Percentiles rank a stretch among this genome's conserved stretches.
These are phyloP conservation scores for Rutstroemia sp. DNA, from an alignment of 2,329 filamentous ascomycete species.

Conservation along the genomic window DNA sequence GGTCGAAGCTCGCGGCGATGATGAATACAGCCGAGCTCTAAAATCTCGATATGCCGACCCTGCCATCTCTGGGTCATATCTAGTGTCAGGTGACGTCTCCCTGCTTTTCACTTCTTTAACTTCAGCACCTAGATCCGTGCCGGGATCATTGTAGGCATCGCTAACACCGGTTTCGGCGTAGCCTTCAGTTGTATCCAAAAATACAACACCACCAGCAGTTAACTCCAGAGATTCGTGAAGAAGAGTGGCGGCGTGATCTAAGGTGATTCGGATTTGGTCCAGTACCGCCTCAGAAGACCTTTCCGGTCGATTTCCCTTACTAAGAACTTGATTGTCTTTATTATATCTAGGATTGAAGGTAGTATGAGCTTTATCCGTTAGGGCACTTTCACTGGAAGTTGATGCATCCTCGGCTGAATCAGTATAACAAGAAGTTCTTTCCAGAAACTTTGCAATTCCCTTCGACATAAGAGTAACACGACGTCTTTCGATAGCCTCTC, in stretches of 20 bases:
- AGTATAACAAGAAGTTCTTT: slow-evolving; percentile 28
- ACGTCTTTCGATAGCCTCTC: slow-evolving; percentile 41
- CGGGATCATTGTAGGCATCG: slow-evolving; percentile 10
- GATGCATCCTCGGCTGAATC: background rate
- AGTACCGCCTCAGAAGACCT: slow-evolving; percentile 14
- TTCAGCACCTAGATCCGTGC: slow-evolving; percentile 11
- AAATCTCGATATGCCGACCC: background rate
- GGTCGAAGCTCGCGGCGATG: slow-evolving; percentile 13
- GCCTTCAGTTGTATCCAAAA: slow-evolving; percentile 23
- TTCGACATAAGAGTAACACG: slow-evolving; percentile 43
- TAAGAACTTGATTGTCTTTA: background rate
- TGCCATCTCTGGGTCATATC: background rate
- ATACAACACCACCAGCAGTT: slow-evolving; percentile 23
- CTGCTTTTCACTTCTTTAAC: slow-evolving; percentile 7
- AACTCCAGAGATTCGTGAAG: slow-evolving; percentile 26
- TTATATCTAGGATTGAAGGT: background rate
- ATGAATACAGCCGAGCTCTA: slow-evolving; percentile 11
- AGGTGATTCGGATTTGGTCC: slow-evolving; percentile 23
- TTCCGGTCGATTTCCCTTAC: background rate
- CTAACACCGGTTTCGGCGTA: slow-evolving; percentile 14
- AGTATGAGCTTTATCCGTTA: background rate
- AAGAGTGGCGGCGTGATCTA: slow-evolving; percentile 25
- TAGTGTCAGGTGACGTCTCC: background rate
- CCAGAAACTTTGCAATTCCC: slow-evolving; percentile 45
- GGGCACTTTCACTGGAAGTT: background rate